Percentiles rank a stretch among this genome's conserved stretches.
Conservation (phyloP, 1,284 basidiomycete genomes). For the Phenoliferia sp. region DNA sequence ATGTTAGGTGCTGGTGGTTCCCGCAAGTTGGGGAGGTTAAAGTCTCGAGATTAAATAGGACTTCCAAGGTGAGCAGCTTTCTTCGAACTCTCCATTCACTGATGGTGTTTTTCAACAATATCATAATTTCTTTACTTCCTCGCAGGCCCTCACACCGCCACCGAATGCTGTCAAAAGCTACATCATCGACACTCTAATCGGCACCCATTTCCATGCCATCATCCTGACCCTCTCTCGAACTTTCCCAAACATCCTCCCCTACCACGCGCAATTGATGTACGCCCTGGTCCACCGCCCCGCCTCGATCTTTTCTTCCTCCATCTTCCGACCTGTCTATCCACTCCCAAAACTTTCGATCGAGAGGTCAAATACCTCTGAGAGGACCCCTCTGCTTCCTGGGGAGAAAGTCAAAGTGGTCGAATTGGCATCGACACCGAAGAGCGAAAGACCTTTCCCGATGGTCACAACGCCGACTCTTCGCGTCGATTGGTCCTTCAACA, state of each 20-base stretch:
- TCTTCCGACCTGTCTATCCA: slow-evolving; percentile 10
- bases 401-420: no score
- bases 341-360: background rate
- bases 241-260: slow-evolving; percentile 29
- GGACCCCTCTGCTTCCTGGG: background rate
- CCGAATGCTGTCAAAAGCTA: slow-evolving; percentile 14
- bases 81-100: background rate
- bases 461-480: slow-evolving; percentile 20
- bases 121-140: no score
- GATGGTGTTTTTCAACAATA: no score
- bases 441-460: slow-evolving; percentile 13
- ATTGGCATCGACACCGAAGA: background rate
- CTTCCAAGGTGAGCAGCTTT: slow-evolving; percentile 60
- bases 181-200: slow-evolving; percentile 9
- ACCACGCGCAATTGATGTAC: slow-evolving; percentile 33
- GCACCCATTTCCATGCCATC: slow-evolving; percentile 22
- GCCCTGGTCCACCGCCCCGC: slow-evolving; percentile 27
- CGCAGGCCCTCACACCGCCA: slow-evolving; percentile 15
- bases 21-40: slow-evolving; percentile 71
- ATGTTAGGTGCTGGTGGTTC: slow-evolving; percentile 94
- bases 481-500: slow-evolving; percentile 23
- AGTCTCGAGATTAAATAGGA: slow-evolving; percentile 68
- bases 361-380: background rate
- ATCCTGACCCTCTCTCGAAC: slow-evolving; percentile 18
- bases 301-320: slow-evolving; percentile 1